A percentile compares a stretch with the other conserved stretches of the same genome.
These are phyloP conservation scores for Sutorius eximius DNA, from an alignment of 1,284 basidiomycete species.

Conservation along the genomic window DNA sequence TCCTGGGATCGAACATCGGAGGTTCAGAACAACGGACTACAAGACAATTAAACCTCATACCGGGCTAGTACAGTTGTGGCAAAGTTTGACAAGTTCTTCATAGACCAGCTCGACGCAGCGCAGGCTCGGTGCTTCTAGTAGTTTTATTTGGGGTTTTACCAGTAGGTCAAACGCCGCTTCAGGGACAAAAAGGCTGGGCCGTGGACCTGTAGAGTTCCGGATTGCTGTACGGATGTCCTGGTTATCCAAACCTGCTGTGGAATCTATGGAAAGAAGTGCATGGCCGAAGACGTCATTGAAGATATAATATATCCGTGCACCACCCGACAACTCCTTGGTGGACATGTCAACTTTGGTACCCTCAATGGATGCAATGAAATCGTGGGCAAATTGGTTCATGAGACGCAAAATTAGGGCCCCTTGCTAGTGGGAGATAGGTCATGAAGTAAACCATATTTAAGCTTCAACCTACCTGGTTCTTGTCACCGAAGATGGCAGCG, in stretches of 20 bases:
- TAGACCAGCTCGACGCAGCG: constrained; percentile 98
- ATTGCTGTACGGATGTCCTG: constrained; percentile 98
- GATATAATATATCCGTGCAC: constrained; percentile 98
- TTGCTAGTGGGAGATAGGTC: constrained; percentile 48
- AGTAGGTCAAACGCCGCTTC: constrained; percentile 97
- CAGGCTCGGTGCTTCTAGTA: constrained; percentile 90
- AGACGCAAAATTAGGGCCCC: constrained; percentile 88
- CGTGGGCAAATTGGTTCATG: constrained; percentile 98
- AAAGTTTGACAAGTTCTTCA: constrained; percentile 99
- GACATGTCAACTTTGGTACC: constrained; percentile 97
- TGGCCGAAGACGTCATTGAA: constrained; percentile 99
- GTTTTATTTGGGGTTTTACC: constrained; percentile 98
- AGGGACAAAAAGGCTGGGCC: constrained; percentile 95
- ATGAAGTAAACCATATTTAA: constrained; percentile 7
- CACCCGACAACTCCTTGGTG: constrained; percentile 97
- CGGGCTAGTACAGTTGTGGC: constrained; percentile 93
- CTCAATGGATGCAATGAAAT: constrained; percentile 97
- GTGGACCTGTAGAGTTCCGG: constrained; percentile 95
- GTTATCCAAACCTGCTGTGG: constrained; percentile 87
- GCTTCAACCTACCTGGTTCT: constrained; percentile 65
- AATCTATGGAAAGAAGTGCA: constrained; percentile 88
- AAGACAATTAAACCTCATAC: constrained; percentile 46
- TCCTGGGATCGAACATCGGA: constrained; percentile 55
- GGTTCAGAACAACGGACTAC: neutral
- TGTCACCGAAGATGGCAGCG: constrained; percentile 89